Evolutionary conservation across 2,329 filamentous ascomycete genomes (phyloP), one percentile per base, ranked within the genome.

Genomic region (Diaporthe sp.): DNA sequence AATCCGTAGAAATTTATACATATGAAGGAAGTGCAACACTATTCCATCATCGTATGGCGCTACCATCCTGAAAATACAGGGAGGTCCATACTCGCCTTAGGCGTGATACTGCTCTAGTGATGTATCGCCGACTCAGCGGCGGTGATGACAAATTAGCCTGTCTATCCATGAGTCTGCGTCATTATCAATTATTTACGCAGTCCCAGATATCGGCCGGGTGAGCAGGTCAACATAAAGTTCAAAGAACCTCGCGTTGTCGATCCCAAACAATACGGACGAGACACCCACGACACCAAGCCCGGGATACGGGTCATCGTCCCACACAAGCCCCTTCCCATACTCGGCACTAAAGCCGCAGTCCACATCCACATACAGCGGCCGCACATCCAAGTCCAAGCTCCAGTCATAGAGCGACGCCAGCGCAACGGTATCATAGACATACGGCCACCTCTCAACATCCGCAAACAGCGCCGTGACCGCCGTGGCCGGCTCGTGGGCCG

Each of bases 201-300:
- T 9, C 34, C 15, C 65, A 42, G 49, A 55, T 42, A 70, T 70
- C n/a, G 47, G 49, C 1, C 49, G 31, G 1, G 65, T 70, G 28
- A 70, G 65, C 49, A 70, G 13, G 3, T 70, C 65, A 22, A 70
- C 65, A 42, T 70, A 70, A 31, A 70, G 49, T 4, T 70, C 65
- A 70, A 70, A 70, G 49, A 70, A 70, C 20, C 65, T 51, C n/a
- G 1, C 34, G 6, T 70, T 70, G 17, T 70, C 65, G 9, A 70
- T 25, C 65, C 49, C 65, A 55, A 70, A 70, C 13, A 70, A 1
- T n/a, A 70, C 65, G 13, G 65, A 70, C 3, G 65, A 70, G 49
- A 20, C n/a, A 20, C 49, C 49, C 49, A 70, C 47, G 0, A 70
- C 65, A 17, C 65, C 47, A 22, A 55, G n/a, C 1, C 65, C 65